These are phyloP conservation scores for Cinchona pubescens DNA, from an alignment of 257 asterid genomes.

Conservation along the genomic window DNA sequence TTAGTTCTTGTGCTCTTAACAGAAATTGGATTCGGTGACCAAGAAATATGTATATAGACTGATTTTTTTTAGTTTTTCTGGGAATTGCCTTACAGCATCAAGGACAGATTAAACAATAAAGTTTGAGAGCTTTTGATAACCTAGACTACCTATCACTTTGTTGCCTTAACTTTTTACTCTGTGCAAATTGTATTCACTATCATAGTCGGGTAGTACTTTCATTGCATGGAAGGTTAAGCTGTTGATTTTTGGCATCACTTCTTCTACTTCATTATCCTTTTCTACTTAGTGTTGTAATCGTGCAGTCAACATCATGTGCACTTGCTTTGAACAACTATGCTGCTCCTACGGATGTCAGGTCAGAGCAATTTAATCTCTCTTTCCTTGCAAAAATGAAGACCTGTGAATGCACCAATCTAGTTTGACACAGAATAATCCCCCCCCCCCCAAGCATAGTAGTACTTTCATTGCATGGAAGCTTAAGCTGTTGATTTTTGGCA, in stretches of 20 bases:
- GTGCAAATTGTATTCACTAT: constrained; percentile 92
- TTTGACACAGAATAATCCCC: no score
- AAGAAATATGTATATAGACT: no score
- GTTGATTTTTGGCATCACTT: constrained; percentile 8
- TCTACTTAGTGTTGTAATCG: constrained; percentile 29
- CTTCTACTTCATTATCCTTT: constrained; percentile 22
- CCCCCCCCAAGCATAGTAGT: no score
- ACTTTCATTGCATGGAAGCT: constrained; percentile 15
- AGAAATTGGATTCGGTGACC: neutral
- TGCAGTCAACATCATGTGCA: constrained; percentile 85
- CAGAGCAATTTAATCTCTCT: constrained; percentile 23
- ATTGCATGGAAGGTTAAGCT: constrained; percentile 15
- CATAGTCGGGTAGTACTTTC: constrained; percentile 79
- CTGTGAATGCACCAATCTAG: neutral
- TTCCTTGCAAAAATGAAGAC: neutral
- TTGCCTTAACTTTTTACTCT: constrained; percentile 27
- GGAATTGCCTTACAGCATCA: neutral
- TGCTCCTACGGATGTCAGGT: constrained; percentile 71
- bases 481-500: constrained; percentile 12
- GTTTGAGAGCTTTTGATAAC: neutral
- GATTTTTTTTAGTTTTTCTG: neutral
- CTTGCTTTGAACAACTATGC: constrained; percentile 86
- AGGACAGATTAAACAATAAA: neutral
- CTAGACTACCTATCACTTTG: neutral
- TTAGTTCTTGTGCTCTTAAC: neutral